Evolutionary conservation across 1,139 yeast species (phyloP).

Genomic region (Geotrichum citri-aurantii): DNA sequence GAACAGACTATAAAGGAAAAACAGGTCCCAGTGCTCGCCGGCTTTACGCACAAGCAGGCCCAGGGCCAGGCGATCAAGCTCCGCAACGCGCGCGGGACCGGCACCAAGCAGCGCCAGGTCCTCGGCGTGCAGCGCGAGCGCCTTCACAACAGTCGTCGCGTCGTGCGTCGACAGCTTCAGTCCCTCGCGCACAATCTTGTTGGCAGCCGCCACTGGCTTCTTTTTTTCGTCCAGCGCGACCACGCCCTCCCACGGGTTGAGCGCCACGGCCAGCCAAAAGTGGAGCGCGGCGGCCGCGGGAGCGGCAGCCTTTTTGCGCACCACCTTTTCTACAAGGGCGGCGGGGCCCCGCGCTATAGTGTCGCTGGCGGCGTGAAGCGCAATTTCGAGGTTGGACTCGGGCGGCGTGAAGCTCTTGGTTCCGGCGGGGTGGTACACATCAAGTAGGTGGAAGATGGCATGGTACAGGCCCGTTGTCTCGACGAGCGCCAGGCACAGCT

Average conservation of each 20-base stretch:
- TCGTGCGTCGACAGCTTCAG: conserved; percentile 58
- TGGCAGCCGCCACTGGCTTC: conserved; percentile 33
- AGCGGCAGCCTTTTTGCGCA: neutral
- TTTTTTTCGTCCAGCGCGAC: conserved; percentile 40
- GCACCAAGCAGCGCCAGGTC: neutral
- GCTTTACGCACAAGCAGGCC: conserved; percentile 57
- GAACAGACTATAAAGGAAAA: conserved; percentile 31
- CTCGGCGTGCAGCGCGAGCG: conserved; percentile 23
- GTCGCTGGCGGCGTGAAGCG: neutral
- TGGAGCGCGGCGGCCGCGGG: neutral
- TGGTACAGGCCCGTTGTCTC: conserved; percentile 50
- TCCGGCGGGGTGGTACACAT: neutral
- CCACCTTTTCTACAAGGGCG: neutral
- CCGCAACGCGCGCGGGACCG: conserved; percentile 16
- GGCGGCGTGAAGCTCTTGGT: neutral
- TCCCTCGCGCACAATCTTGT: conserved; percentile 58
- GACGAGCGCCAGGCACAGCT: conserved; percentile 57
- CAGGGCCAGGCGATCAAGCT: conserved; percentile 45
- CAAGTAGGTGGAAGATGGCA: conserved; percentile 46
- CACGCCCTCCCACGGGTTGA: conserved; percentile 47
- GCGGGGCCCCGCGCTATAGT: neutral
- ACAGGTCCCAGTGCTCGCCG: conserved; percentile 48
- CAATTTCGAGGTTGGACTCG: neutral
- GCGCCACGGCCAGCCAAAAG: conserved; percentile 21
- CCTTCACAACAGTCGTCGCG: conserved; percentile 46